Evolutionary conservation across 495 filamentous ascomycete genomes (phyloP).

Genomic region (Aspergillus panamensis): DNA sequence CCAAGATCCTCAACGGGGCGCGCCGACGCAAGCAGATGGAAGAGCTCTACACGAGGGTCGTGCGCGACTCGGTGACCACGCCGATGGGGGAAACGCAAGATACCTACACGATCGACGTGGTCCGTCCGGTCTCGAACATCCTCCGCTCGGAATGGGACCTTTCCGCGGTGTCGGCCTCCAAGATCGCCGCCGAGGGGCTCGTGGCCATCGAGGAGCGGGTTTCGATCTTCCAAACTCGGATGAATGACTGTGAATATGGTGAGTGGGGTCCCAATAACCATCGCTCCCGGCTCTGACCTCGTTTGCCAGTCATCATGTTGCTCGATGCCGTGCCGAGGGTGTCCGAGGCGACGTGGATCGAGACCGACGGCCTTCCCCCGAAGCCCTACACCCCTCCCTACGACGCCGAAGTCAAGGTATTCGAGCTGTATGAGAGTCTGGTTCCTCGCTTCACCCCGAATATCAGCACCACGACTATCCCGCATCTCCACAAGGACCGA

Average conservation of each 20-base stretch:
- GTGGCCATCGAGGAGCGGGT: constrained; percentile 3
- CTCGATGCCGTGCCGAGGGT: neutral
- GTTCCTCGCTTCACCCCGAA: constrained; percentile 1
- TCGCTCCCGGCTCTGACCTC: neutral
- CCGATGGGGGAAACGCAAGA: neutral
- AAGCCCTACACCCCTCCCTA: neutral
- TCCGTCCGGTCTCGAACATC: neutral
- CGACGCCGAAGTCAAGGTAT: neutral
- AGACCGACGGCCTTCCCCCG: neutral
- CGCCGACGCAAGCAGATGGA: neutral
- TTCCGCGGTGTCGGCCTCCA: neutral
- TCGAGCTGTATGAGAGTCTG: neutral
- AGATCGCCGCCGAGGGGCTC: neutral
- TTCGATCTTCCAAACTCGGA: neutral
- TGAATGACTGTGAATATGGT: neutral
- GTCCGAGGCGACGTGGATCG: neutral
- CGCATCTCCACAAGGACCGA: neutral
- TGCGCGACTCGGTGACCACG: neutral
- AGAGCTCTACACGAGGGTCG: neutral
- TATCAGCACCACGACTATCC: neutral
- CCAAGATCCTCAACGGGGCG: neutral
- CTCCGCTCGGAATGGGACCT: neutral
- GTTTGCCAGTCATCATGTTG: neutral
- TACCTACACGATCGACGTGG: neutral
- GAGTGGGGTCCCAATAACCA: neutral